Evolutionary conservation across 495 filamentous ascomycete species (phyloP), one percentile per base, ranked within the genome.

Genomic region (Penicillium coprophilum): DNA sequence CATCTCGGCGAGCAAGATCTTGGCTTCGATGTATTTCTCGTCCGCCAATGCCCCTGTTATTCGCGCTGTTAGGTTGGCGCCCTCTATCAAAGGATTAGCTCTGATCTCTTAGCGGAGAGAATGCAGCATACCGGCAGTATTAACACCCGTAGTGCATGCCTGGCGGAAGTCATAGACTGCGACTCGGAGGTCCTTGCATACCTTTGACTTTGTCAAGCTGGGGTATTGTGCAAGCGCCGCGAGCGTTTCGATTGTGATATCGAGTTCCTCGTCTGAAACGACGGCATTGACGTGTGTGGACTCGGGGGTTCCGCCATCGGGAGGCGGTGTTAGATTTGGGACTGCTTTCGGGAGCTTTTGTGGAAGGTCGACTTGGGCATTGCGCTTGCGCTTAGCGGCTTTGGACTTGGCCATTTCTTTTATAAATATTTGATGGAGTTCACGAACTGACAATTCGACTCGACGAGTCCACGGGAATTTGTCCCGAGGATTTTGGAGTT

Each of bases 161-260:
- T 70, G 71, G 6, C 71, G 71, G 46, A 74, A 74, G 32, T 71
- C 65, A 56, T 74, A 73, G 19, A 74, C 70, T 11, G 71, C 71
- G 13, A 63, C 65, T 32, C 71, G 68, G 15, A 74, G 66, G 28
- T 74, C 71, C 50, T 71, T 73, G 64, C 71, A 74, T 53, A 65
- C 68, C 52, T 74, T 74, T 6, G 70, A 74, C 51, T 74, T 74
- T 15, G 66, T 73, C 46, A 74, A 40, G 46, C 45, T 59, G 46
- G 71, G 71, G 28, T 70, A 69, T 63, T 73, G 57, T n/a, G 71
- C 57, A 48, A 74, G 71, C 3, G 71, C 57, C 6, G 53, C 64
- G 46, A 74, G 71, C 5, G 71, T 72, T 32, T 74, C 71, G 19
- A 73, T 66, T 19, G 71, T 70, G 55, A 70, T 68, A 15, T 74